Evolutionary conservation across 495 filamentous ascomycete species (phyloP).

Genomic region (Aspergillus sparsus): DNA sequence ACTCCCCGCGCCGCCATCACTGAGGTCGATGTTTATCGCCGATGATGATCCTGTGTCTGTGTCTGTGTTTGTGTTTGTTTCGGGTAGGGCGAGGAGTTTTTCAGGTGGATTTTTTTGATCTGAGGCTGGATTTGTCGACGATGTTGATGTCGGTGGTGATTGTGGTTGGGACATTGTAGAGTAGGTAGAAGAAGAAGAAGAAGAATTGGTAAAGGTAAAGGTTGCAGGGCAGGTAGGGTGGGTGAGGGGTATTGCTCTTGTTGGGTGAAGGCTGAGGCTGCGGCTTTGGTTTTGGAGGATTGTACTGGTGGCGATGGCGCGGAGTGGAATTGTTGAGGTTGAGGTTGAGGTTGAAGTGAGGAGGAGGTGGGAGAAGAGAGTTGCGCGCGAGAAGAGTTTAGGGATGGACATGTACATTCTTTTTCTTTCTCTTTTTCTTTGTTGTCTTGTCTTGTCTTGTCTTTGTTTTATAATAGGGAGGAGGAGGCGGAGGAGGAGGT

Average conservation of each 20-base stretch:
- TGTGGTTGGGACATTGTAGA: constrained; percentile 20
- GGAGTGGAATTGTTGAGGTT: constrained; percentile 1
- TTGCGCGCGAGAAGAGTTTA: constrained; percentile 2
- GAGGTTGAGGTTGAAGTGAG: constrained; percentile 21
- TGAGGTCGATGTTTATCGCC: constrained; percentile 44
- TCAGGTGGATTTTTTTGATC: constrained; percentile 15
- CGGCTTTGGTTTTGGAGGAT: too few relatives aligned
- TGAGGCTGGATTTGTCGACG: background rate
- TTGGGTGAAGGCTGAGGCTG: constrained; percentile 3
- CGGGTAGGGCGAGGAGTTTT: constrained; percentile 35
- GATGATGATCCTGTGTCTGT: constrained; percentile 7
- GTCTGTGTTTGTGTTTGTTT: constrained; percentile 21
- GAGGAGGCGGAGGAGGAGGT: constrained; percentile 35
- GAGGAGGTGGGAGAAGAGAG: constrained; percentile 33
- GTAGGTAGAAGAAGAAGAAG: constrained; percentile 5
- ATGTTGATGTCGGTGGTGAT: constrained; percentile 1
- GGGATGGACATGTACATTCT: constrained; percentile 1
- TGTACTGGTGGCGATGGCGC: constrained; percentile 6
- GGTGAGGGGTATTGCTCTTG: constrained; percentile 13
- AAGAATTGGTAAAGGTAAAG: background rate
- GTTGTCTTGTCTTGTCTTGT: constrained; percentile 9
- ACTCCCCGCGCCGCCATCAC: constrained; percentile 42
- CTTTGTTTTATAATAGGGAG: constrained; percentile 3
- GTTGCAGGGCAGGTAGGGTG: constrained; percentile 8
- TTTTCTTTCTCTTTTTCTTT: constrained; percentile 2